Evolutionary conservation across 176 grass and related monocot species (phyloP), one percentile per base, ranked within the genome.

Genomic region (Oryza longistaminata): DNA sequence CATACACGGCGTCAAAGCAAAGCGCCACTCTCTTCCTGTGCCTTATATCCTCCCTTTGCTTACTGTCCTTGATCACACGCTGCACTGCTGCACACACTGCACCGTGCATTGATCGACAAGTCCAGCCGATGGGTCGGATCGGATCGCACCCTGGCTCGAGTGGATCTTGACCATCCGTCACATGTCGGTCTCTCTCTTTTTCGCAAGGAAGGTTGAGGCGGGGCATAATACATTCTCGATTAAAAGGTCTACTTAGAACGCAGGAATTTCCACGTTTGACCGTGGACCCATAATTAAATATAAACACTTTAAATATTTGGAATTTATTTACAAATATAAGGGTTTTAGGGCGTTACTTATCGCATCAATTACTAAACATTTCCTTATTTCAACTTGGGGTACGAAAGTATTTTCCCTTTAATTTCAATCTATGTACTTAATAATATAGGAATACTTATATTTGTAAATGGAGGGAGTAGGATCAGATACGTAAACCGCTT

Each of bases 161-260:
- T 90, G 87, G 88, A 87, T 87, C 84, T 83, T 87, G 80, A 83
- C 84, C 80, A 79, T 83, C 67, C 74, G 46, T 81, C 17, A 21
- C 1, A 8, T 58, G 6, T 58, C 53, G 21, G 53, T 13, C 17
- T 21, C 53, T 58, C 17, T 2, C 16, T 21, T 58, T 58, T 8
- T 21, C 6, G 1, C 2, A 58, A 21, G 6, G 6, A 53, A 58
- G 15, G 7, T 58, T 17, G 11, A 58, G 17, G 0, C 6, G 50
- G 16, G 50, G 19, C 19, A 9, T 58, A 58, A 5, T 2, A 55
- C 37, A 39, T 40, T 55, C 17, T 55, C 4, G 52, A 55, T 4
- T 40, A 52, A 16, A 52, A 52, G 4, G 49, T 52, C 3, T 6
- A 52, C 17, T 52, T 6, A 0, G 0, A 16, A 21, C 7, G 6